Percentiles rank a stretch among this genome's conserved stretches.
phyloP scores from a whole-genome alignment of 1,139 yeast genomes.

The Magnusiomyces fungicola region DNA sequence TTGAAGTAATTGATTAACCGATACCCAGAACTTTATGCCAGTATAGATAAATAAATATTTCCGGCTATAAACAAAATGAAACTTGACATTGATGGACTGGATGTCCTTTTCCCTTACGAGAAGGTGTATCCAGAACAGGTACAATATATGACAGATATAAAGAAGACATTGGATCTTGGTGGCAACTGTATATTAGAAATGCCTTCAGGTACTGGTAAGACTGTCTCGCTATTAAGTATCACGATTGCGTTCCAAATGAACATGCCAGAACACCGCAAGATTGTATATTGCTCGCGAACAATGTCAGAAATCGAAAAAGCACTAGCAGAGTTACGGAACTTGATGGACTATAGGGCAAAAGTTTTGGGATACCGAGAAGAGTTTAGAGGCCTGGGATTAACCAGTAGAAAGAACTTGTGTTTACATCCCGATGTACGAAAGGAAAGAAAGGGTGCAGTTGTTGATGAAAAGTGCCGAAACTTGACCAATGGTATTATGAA shows the following conservation, averaged over 20 bases:
- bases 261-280: constrained; percentile 90
- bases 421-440: constrained; percentile 81
- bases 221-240: constrained; percentile 80
- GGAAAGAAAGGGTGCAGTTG: constrained; percentile 87
- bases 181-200: constrained; percentile 96
- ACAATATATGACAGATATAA: constrained; percentile 94
- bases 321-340: constrained; percentile 77
- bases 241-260: constrained; percentile 95
- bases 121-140: constrained; percentile 96
- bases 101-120: constrained; percentile 95
- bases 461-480: constrained; percentile 92
- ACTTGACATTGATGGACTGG: constrained; percentile 89
- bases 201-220: constrained; percentile 99
- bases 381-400: constrained; percentile 86
- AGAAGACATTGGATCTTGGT: constrained; percentile 88
- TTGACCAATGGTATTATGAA: constrained; percentile 88
- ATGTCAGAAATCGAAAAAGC: constrained; percentile 99
- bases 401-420: constrained; percentile 90
- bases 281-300: constrained; percentile 96
- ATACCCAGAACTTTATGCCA: no score
- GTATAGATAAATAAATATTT: no score
- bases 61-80: no score
- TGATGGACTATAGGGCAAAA: constrained; percentile 78
- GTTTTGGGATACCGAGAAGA: constrained; percentile 76
- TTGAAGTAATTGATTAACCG: no score